phyloP scores from a whole-genome alignment of 495 filamentous ascomycete species.

The Polyplosphaeria fusca region DNA sequence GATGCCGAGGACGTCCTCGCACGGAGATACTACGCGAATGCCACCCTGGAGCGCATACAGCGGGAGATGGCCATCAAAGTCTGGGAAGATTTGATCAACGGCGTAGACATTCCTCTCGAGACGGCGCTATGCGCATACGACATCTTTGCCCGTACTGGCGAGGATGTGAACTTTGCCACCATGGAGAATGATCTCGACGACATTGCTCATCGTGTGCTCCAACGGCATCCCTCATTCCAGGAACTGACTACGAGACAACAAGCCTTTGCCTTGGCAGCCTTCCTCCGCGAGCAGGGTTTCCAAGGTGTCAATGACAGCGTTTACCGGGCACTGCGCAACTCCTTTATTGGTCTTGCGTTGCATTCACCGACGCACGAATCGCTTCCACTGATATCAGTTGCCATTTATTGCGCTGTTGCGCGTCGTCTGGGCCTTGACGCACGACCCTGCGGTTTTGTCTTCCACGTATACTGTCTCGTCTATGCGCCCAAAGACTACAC shows the following conservation, averaged over 20 bases:
- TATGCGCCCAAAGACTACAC: constrained; percentile 56
- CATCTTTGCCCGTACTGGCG: constrained; percentile 73
- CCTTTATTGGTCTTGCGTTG: constrained; percentile 71
- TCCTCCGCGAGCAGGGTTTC: constrained; percentile 62
- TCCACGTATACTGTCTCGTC: constrained; percentile 74
- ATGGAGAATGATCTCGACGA: constrained; percentile 61
- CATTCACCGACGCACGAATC: constrained; percentile 62
- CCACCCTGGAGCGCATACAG: constrained; percentile 74
- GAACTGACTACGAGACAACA: constrained; percentile 58
- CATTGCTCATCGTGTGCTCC: constrained; percentile 54
- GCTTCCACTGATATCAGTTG: constrained; percentile 72
- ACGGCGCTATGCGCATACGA: constrained; percentile 77
- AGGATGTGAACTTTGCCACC: constrained; percentile 70
- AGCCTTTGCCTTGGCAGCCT: constrained; percentile 63
- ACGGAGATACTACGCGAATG: constrained; percentile 75
- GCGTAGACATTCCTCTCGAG: constrained; percentile 61
- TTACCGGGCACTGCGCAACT: constrained; percentile 79
- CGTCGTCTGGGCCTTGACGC: constrained; percentile 65
- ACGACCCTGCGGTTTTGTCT: constrained; percentile 70
- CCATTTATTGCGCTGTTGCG: constrained; percentile 68
- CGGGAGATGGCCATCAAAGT: constrained; percentile 71
- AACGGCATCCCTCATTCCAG: constrained; percentile 49
- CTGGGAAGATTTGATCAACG: constrained; percentile 60
- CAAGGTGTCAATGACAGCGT: constrained; percentile 64
- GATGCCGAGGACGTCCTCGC: constrained; percentile 72